Conservation (phyloP, 768 basidiomycete species). For the Steccherinum ochraceum region DNA sequence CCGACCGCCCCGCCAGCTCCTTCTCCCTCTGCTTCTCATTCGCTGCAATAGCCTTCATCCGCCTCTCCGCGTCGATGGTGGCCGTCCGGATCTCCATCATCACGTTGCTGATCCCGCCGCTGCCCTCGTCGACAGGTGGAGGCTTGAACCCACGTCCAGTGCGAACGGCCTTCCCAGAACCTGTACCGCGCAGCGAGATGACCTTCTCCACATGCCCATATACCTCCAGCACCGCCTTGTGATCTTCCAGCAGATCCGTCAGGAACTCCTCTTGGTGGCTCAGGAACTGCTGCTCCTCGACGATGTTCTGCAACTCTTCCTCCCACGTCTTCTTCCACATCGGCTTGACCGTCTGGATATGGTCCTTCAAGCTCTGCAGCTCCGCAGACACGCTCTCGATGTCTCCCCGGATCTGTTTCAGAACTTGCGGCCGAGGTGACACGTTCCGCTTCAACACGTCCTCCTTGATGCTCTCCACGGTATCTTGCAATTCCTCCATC, state of each 20-base stretch:
- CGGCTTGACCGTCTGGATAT: conserved; percentile 85
- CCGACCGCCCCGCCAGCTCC: conserved; percentile 64
- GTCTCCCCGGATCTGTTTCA: conserved; percentile 69
- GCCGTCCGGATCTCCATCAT: conserved; percentile 89
- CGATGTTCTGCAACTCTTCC: conserved; percentile 91
- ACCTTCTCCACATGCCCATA: conserved; percentile 89
- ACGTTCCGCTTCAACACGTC: conserved; percentile 88
- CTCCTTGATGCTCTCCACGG: conserved; percentile 81
- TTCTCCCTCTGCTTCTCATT: conserved; percentile 76
- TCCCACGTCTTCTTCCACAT: conserved; percentile 99
- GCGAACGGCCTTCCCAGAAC: conserved; percentile 29
- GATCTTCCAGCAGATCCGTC: conserved; percentile 82
- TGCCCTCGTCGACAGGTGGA: conserved; percentile 59
- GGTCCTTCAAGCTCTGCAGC: conserved; percentile 71
- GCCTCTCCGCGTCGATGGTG: conserved; percentile 70
- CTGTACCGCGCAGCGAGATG: conserved; percentile 57
- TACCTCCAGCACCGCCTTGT: conserved; percentile 84
- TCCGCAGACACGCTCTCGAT: conserved; percentile 59
- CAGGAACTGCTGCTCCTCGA: conserved; percentile 94
- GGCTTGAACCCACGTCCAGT: conserved; percentile 41
- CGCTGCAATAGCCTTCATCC: conserved; percentile 90
- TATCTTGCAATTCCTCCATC: conserved; percentile 90
- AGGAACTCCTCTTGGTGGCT: conserved; percentile 91
- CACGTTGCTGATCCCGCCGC: conserved; percentile 64
- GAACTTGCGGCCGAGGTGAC: conserved; percentile 67